These are phyloP conservation scores for Anisodus tanguticus DNA, from an alignment of 257 asterid genomes.

Conservation along the genomic window DNA sequence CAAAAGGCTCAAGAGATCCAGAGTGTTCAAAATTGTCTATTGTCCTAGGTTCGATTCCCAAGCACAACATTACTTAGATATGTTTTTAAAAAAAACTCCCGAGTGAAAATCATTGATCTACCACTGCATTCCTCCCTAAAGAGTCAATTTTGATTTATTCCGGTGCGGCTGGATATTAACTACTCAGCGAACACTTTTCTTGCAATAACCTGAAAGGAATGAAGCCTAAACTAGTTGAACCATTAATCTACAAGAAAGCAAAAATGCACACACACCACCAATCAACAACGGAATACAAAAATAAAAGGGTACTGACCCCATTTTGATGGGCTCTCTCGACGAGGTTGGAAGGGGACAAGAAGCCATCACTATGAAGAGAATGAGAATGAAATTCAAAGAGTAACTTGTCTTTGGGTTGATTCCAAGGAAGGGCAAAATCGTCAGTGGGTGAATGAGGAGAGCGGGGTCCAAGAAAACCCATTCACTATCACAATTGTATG, in stretches of 20 bases:
- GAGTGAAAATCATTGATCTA: too few relatives aligned
- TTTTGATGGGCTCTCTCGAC: constrained; percentile 93
- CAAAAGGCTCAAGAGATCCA: too few relatives aligned
- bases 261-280: too few relatives aligned
- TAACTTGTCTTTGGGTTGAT: constrained; percentile 75
- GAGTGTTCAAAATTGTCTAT: too few relatives aligned
- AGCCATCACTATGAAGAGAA: constrained; percentile 91
- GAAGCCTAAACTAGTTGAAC: neutral
- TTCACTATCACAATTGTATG: constrained; percentile 77
- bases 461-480: constrained; percentile 80
- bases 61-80: too few relatives aligned
- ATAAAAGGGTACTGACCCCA: constrained; percentile 71
- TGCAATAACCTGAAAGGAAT: neutral
- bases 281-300: too few relatives aligned
- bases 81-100: too few relatives aligned
- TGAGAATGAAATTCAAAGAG: constrained; percentile 87
- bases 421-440: constrained; percentile 79
- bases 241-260: too few relatives aligned
- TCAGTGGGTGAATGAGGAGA: constrained; percentile 40
- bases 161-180: neutral
- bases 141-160: neutral
- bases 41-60: too few relatives aligned
- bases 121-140: too few relatives aligned
- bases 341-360: constrained; percentile 87
- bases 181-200: neutral